phyloP scores from a whole-genome alignment of 2,329 filamentous ascomycete genomes.

The Neofusicoccum sp. region DNA sequence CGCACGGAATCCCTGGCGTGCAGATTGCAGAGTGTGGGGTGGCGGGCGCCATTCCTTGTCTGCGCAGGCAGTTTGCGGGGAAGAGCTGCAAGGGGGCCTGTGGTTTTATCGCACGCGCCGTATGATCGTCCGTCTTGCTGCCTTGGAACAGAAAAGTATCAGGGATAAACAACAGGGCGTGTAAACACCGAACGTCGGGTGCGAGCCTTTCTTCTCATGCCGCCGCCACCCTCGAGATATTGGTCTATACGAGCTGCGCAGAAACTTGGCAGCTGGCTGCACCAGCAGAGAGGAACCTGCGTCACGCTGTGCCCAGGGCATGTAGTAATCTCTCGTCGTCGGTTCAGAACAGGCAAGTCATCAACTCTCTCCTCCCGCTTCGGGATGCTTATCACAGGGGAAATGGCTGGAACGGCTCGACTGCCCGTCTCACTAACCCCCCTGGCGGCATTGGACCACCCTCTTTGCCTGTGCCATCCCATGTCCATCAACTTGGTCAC shows the following conservation, averaged over 20 bases:
- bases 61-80: slow-evolving; percentile 3
- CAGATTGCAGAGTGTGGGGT: slow-evolving; percentile 14
- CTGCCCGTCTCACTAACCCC: not conserved
- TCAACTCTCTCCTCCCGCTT: not conserved
- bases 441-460: not conserved
- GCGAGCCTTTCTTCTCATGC: not conserved
- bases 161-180: not conserved
- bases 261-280: not conserved
- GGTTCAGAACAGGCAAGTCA: not conserved
- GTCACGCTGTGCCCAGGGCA: not conserved
- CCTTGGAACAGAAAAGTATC: slow-evolving; percentile 2
- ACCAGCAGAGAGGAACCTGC: not conserved
- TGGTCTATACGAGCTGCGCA: too few species aligned
- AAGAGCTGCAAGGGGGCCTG: not conserved
- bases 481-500: not conserved
- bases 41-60: slow-evolving; percentile 1
- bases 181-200: not conserved
- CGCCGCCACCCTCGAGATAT: too few species aligned
- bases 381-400: slow-evolving; percentile 6
- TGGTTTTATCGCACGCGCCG: not conserved
- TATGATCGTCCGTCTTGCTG: not conserved
- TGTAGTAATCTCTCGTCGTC: not conserved
- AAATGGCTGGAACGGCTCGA: not conserved
- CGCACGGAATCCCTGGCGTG: not conserved
- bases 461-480: not conserved